Evolutionary conservation across 306 rosid species (phyloP), one percentile per base, ranked within the genome.

Genomic region (Purshia tridentata): DNA sequence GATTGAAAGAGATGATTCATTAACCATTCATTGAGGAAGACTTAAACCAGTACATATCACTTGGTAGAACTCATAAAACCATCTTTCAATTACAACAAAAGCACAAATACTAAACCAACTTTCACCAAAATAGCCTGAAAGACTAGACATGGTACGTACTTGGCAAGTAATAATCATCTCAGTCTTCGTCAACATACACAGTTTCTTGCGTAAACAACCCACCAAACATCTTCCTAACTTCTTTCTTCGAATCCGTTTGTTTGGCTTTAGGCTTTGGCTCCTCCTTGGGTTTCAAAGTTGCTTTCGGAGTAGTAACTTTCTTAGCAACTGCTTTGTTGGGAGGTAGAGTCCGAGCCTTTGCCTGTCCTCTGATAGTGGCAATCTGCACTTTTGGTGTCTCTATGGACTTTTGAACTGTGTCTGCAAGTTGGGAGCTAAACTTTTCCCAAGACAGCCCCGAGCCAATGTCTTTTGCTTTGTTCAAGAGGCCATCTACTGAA

Each of bases 181-280:
- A 95, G 22, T 91, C 99, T 56, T 95, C 99, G 22, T 91, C 99
- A 62, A 91, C 77, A 61, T 91, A 95, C 71, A 95, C 77, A 61
- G 99, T 95, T 86, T 95, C 98, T 86, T 95, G 97, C 76, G 84
- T 75, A 81, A 91, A 95, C 74, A 95, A 73, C 47, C 99, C 99
- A 37, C 99, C 99, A 76, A 91, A 90, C 68, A 91, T 88, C 44
- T 84, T 91, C 93, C 96, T 90, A 53, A 91, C 94, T 72, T 86
- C 90, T 19, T 20, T 65, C 51, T 80, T 76, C 44, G 13, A 46
- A 59, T 85, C 88, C 7, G 74, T 6, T 6, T 80, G 68, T 70
- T 83, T 83, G 63, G 23, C 73, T 39, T 81, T 61, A 3, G 67
- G 70, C 79, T 86, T 88, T 13, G 83, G 72, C 56, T 74, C 78